Evolutionary conservation across 352 stramenopile genomes (phyloP), one percentile per base, ranked within the genome.

Genomic region (Thalassiosira tumida): DNA sequence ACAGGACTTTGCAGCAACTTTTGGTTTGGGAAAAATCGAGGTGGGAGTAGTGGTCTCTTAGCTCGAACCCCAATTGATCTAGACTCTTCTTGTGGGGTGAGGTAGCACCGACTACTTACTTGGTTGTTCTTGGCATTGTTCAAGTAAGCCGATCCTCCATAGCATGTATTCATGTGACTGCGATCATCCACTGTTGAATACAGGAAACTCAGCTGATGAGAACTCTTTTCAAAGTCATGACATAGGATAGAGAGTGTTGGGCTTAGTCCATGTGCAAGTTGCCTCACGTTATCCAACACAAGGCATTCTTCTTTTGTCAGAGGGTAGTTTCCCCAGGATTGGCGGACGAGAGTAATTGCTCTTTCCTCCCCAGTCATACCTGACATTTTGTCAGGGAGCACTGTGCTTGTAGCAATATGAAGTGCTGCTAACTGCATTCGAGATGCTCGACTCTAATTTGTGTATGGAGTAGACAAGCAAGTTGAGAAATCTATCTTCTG

Each of bases 331-430:
- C 29, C 37, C 69, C 81, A 88, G 70, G 38, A 86, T 35, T 90
- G 41, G 33, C 89, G 78, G 17, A 94, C 67, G 35, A 94, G 62
- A 17, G n/a, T 79, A 31, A 94, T 73, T 31, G 89, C 84, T 24
- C 84, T 75, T 54, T 94, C 89, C 69, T 92, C 89, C 26, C 88
- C 88, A 69, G 84, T 93, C 77, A 93, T 91, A 38, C 43, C 69
- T 4, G 91, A 35, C 50, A 87, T 77, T 87, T 84, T 40, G 74
- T 93, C 88, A 62, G 84, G 83, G 31, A 88, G 59, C 59, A 84
- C 2, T 74, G 83, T 76, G 41, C 75, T 87, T 70, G 88, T 93
- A 40, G 88, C 88, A 65, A 88, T 75, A 67, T 93, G 88, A 81
- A 93, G 78, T 29, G 88, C 88, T 62, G 65, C 78, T 67, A 93